Percentiles rank a stretch among this genome's conserved stretches.
Conservation (phyloP, 1,284 basidiomycete genomes). For the Ganoderma resinaceum region DNA sequence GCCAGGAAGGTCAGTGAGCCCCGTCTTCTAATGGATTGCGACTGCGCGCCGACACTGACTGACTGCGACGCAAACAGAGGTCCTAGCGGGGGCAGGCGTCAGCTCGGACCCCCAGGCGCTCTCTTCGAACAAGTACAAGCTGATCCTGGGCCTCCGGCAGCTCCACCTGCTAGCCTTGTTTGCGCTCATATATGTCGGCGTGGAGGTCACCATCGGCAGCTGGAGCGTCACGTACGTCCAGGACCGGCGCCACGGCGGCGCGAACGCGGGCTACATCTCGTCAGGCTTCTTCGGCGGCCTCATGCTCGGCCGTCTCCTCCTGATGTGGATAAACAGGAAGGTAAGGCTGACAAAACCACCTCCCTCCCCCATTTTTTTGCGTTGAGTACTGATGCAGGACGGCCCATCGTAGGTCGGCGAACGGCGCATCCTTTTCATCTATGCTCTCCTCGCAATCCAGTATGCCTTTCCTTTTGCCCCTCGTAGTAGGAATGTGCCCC, state of each 20-base stretch:
- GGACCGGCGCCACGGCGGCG: conserved; percentile 37
- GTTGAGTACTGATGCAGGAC: background rate
- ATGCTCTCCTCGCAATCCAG: conserved; percentile 58
- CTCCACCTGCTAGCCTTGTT: conserved; percentile 69
- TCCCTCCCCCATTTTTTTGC: background rate
- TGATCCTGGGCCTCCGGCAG: conserved; percentile 59
- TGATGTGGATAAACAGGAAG: conserved; percentile 66
- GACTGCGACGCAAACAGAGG: conserved; percentile 8
- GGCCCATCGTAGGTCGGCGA: conserved; percentile 53
- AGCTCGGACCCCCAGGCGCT: conserved; percentile 43
- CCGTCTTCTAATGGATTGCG: background rate
- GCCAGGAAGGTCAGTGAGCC: conserved; percentile 51
- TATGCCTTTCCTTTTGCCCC: conserved; percentile 37
- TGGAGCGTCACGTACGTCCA: conserved; percentile 27
- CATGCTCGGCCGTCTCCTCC: conserved; percentile 59
- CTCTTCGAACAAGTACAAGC: conserved; percentile 55
- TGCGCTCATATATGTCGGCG: conserved; percentile 71
- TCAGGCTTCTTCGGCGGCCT: conserved; percentile 53
- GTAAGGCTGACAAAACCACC: conserved; percentile 37
- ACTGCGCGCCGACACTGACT: background rate
- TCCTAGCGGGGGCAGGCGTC: conserved; percentile 46
- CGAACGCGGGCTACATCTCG: conserved; percentile 45
- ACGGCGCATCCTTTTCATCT: conserved; percentile 56
- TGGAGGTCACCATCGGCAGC: conserved; percentile 68
- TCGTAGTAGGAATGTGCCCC: background rate